Base-by-base conservation (phyloP, 495 filamentous ascomycete genomes). In the Glutinoglossum americanum region DNA sequence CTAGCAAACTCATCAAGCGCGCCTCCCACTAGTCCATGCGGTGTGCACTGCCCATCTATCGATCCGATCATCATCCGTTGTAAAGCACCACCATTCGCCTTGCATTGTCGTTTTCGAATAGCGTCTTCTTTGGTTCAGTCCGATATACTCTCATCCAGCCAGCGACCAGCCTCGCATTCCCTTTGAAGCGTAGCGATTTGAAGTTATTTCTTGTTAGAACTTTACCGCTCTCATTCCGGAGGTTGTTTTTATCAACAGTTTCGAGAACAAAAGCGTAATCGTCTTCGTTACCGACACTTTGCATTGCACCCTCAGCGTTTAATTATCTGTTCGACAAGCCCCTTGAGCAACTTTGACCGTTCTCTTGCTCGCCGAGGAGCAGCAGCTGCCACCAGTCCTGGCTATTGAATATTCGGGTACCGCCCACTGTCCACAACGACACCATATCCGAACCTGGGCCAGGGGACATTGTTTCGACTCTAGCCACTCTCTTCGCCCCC, bases 21-120 rank as follows among this genome's bases (percentile, higher is more conserved):
- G 13, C 49, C 49, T 17, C 23, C 26, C 21, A 28, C 49, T 30
- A 30, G 49, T 53, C 49, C 26, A 53, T 53, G 49, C 49, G 49
- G 49, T 53, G 49, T 53, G 49, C 26, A 28, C 49, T 30, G 49
- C 49, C 28, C 49, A 17, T 27, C 49, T 32, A 32, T 53, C 49
- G 49, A 53, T 53, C 49, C 49, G 49, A 53, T 53, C 49, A 53
- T 32, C 49, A 53, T 17, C 49, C 49, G 49, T 53, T 53, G 49
- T 53, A 53, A 53, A 53, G 49, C 49, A 30, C 49, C 49, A 53
- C 28, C 49, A 21, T 53, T 32, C 49, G 49, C 49, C 49, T 53
- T 53, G 49, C 49, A 53, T 53, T 53, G 28, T 30, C 49, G 49
- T 53, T 32, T 53, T 53, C 49, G 49, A 53, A 53, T 53, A 53